Conservation (phyloP, 257 asterid species). For the Coffea canephora region DNA sequence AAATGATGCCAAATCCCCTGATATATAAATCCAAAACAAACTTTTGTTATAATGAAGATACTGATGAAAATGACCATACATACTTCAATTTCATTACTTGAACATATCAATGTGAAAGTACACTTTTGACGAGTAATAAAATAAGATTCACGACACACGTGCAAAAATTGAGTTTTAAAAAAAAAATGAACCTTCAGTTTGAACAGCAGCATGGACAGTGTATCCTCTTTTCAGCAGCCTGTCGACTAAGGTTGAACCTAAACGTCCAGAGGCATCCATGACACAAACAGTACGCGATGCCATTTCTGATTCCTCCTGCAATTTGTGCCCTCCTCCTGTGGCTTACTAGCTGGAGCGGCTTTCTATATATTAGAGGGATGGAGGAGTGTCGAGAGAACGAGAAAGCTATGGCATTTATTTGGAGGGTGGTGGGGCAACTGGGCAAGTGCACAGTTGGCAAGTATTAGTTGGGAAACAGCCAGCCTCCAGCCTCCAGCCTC, state of each 20-base stretch:
- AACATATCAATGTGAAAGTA: too few species aligned
- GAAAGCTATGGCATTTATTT: constrained; percentile 5
- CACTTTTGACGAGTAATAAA: too few species aligned
- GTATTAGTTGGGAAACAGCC: constrained; percentile 14
- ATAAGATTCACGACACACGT: too few species aligned
- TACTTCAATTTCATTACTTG: too few species aligned
- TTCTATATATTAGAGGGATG: too few species aligned
- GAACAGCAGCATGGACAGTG: constrained; percentile 84
- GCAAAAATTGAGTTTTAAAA: not conserved
- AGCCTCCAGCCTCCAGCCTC: not conserved
- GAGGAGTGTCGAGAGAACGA: not conserved
- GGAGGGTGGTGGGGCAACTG: not conserved
- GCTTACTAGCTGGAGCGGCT: too few species aligned
- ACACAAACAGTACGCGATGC: constrained; percentile 60
- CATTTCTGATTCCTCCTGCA: not conserved
- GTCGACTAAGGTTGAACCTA: constrained; percentile 73
- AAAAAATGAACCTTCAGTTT: constrained; percentile 41
- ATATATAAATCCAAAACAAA: not conserved
- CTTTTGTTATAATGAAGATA: too few species aligned
- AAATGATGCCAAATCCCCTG: constrained; percentile 57
- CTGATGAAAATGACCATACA: too few species aligned
- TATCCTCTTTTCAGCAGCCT: constrained; percentile 73
- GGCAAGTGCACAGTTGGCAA: constrained; percentile 17
- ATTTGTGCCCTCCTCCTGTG: too few species aligned
- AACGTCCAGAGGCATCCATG: constrained; percentile 79